These are phyloP conservation scores for Fragaria vesca DNA, from an alignment of 306 rosid species.

Conservation along the genomic window DNA sequence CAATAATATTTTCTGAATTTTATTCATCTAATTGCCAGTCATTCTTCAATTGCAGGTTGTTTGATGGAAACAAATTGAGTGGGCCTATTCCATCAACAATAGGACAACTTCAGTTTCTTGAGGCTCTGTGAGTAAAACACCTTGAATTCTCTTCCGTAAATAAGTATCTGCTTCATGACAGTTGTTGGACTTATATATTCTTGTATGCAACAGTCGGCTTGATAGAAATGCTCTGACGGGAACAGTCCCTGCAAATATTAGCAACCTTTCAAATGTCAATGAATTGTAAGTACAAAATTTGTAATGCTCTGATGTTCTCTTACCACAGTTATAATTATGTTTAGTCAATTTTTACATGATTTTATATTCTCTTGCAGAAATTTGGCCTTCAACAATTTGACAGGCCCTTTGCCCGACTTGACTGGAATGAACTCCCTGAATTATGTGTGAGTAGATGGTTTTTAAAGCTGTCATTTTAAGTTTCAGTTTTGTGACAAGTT, in stretches of 20 bases:
- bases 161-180: conserved; percentile 12
- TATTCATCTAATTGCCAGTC: conserved; percentile 12
- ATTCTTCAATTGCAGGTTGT: conserved; percentile 50
- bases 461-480: conserved; percentile 13
- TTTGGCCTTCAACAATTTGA: conserved; percentile 59
- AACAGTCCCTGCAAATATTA: conserved; percentile 65
- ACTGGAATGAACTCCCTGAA: conserved; percentile 56
- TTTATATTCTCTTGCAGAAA: conserved; percentile 53
- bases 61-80: conserved; percentile 65
- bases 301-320: background rate
- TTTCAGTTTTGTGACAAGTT: conserved; percentile 3
- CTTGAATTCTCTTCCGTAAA: background rate
- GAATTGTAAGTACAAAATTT: conserved; percentile 64
- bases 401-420: conserved; percentile 75
- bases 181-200: conserved; percentile 16
- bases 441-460: conserved; percentile 65
- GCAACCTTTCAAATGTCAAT: conserved; percentile 54
- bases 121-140: conserved; percentile 85
- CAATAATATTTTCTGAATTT: background rate
- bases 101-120: conserved; percentile 73
- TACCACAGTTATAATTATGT: conserved; percentile 2
- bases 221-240: conserved; percentile 78
- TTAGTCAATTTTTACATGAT: background rate
- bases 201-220: conserved; percentile 69
- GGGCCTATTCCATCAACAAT: conserved; percentile 71